Evolutionary conservation across 164 flowering plant species (phyloP), one percentile per base, ranked within the genome.

Genomic region (Stephania yunnanensis): DNA sequence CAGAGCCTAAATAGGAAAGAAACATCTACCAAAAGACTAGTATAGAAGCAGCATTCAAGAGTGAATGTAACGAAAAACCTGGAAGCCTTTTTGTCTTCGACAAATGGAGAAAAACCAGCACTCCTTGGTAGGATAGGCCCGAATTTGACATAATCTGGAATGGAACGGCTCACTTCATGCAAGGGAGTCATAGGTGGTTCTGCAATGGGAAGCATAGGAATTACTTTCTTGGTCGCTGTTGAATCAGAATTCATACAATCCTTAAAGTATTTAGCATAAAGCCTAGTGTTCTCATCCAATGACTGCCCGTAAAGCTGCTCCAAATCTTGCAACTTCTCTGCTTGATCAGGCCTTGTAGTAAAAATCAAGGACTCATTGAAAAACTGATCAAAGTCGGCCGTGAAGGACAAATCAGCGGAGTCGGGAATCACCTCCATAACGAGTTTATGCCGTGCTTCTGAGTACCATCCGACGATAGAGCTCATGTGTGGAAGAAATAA

Each of bases 141-240:
- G 75, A 91, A 91, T 77, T 87, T 89, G 17, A 91, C 89, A 73
- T 78, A 88, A 81, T 91, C 90, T 48, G 92, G 96, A 79, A 91
- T 85, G 0, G 86, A 83, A 46, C 81, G 74, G 83, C 94, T 89
- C 69, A 91, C 82, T 76, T 91, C 93, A 76, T 82, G 93, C 79
- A 89, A 72, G 66, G 93, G 92, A 73, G 93, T 90, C 90, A 87
- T 85, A 12, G 96, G 96, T 30, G 96, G 90, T 76, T 91, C 93
- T 25, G 90, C 93, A 73, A 91, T 91, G 10, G 96, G 96, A 68
- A 90, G 68, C 93, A 91, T 89, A 31, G 93, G 92, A 65, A 84
- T 76, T 74, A 78, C 83, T 80, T 81, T 89, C 84, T 81, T 87
- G 83, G 80, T 82, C 20, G 86, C 46, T 13, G 69, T 73, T 48